Evolutionary conservation across 176 grass and related monocot species (phyloP).

Genomic region (Cenchrus fungigraminus): DNA sequence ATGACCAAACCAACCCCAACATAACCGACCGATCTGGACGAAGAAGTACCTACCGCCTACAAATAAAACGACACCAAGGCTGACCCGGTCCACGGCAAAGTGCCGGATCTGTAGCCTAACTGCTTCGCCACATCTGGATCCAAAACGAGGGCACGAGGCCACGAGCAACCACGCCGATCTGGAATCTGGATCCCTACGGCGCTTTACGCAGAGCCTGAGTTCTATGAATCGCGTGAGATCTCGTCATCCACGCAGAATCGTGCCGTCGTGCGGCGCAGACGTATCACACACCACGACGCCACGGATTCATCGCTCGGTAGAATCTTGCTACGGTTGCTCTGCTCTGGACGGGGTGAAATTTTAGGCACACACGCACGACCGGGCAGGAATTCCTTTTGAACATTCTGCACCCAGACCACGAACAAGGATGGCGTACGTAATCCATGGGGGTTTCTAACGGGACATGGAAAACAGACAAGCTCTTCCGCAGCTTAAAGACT

Average conservation of each 20-base stretch:
- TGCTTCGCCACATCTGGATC: slow-evolving; percentile 21
- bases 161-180: slow-evolving; percentile 30
- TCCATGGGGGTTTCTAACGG: background rate
- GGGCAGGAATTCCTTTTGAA: background rate
- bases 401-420: background rate
- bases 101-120: slow-evolving; percentile 14
- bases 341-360: background rate
- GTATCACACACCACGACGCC: background rate
- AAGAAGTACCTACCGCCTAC: background rate
- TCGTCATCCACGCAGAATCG: background rate
- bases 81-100: slow-evolving; percentile 4
- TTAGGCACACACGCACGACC: background rate
- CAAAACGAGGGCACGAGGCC: background rate
- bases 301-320: background rate
- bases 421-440: background rate
- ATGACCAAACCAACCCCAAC: background rate
- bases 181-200: background rate
- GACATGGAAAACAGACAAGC: background rate
- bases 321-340: background rate
- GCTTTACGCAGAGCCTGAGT: background rate
- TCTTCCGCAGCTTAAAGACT: background rate
- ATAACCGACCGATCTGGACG: background rate
- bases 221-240: slow-evolving; percentile 2
- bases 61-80: background rate
- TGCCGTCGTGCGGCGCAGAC: slow-evolving; percentile 9